These are phyloP conservation scores for Chlorella sp. DNA, from an alignment of 139 green algal genomes.

Conservation along the genomic window DNA sequence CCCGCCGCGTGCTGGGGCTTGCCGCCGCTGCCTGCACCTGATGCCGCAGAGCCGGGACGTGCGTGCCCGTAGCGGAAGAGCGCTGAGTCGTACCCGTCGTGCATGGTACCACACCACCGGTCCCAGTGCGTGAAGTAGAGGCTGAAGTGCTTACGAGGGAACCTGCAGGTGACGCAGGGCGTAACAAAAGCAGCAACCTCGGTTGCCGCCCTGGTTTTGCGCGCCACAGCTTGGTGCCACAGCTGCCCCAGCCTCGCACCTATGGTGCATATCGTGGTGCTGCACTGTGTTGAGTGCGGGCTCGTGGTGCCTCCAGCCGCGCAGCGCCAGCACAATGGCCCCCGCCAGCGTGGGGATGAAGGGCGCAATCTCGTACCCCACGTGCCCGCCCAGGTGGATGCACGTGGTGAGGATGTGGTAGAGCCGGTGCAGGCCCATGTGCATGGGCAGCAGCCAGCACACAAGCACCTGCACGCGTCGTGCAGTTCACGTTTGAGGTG, in stretches of 20 bases:
- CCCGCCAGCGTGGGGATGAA: conserved; percentile 69
- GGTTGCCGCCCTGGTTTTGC: no score
- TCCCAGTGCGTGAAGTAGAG: conserved; percentile 95
- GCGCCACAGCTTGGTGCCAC: not conserved
- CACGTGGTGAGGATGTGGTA: conserved; percentile 85
- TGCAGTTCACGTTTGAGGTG: no score
- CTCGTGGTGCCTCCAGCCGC: conserved; percentile 1
- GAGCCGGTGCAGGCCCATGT: conserved; percentile 64
- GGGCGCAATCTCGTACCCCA: conserved; percentile 79
- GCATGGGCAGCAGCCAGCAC: conserved; percentile 72
- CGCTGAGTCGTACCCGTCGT: conserved; percentile 47
- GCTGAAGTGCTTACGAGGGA: conserved; percentile 69
- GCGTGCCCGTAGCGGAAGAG: conserved; percentile 13
- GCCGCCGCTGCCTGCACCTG: not conserved
- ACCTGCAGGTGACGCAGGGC: conserved; percentile 17
- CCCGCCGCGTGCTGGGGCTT: no score
- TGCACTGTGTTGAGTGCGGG: conserved; percentile 75
- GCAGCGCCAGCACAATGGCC: conserved; percentile 7
- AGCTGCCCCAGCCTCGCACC: conserved; percentile 6
- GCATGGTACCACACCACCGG: conserved; percentile 58
- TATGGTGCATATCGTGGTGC: conserved; percentile 91
- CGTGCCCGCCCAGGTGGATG: conserved; percentile 82
- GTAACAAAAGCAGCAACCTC: no score
- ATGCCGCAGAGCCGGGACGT: no score
- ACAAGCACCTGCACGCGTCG: conserved; percentile 68